A percentile compares a stretch with the other conserved stretches of the same genome.
phyloP scores from a whole-genome alignment of 345 rosid genomes.

The Salix udensis region DNA sequence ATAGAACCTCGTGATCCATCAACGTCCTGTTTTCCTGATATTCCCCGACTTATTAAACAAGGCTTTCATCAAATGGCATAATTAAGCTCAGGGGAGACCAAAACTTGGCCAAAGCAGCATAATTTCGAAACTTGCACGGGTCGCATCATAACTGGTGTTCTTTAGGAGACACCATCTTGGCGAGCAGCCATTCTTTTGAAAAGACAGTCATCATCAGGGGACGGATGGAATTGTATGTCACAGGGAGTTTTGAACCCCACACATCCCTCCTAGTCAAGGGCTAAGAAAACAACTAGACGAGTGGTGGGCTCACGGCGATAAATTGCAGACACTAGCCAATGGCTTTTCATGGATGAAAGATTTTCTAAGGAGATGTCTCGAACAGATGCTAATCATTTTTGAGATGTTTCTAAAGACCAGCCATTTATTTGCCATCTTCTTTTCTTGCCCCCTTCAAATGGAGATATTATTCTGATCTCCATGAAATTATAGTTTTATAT shows the following conservation, averaged over 20 bases:
- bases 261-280: neutral
- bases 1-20: too few species aligned
- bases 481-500: too few species aligned
- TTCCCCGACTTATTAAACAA: too few species aligned
- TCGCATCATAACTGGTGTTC: neutral
- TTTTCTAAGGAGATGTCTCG: too few species aligned
- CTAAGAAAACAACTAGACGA: neutral
- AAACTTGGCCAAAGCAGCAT: neutral
- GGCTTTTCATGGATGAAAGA: too few species aligned
- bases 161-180: neutral
- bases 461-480: too few species aligned
- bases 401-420: too few species aligned
- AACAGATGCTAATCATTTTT: too few species aligned
- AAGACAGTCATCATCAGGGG: neutral
- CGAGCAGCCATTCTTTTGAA: slow-evolving; percentile 10
- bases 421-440: too few species aligned
- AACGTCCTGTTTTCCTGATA: too few species aligned
- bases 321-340: neutral
- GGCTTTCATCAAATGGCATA: too few species aligned
- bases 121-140: neutral
- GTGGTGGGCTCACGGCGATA: neutral
- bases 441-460: too few species aligned
- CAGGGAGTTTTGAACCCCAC: slow-evolving; percentile 7
- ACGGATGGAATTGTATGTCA: neutral
- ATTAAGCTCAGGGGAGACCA: neutral